phyloP scores from a whole-genome alignment of 306 rosid species.

The Ceratonia siliqua region DNA sequence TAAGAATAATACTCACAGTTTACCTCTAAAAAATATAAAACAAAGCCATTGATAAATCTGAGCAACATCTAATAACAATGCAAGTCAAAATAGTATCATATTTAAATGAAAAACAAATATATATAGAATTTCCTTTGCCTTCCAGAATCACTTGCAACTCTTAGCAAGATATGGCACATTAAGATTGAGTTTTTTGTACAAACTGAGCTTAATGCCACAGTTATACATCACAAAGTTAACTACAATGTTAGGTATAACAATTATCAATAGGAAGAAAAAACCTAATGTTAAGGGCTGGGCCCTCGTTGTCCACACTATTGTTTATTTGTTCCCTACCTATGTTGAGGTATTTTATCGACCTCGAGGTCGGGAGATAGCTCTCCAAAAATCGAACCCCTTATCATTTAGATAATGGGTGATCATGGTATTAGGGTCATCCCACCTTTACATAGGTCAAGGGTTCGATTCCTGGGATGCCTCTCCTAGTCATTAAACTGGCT shows the following conservation, averaged over 20 bases:
- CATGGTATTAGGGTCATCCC: too few relatives aligned
- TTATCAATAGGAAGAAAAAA: slow-evolving; percentile 8
- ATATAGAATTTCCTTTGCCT: background rate
- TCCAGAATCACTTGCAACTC: background rate
- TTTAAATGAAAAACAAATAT: background rate
- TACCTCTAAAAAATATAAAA: background rate
- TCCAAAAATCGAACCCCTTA: too few relatives aligned
- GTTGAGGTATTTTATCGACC: too few relatives aligned
- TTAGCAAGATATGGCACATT: background rate
- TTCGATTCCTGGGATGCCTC: too few relatives aligned
- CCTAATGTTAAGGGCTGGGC: too few relatives aligned
- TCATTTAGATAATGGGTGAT: too few relatives aligned
- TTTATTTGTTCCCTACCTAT: too few relatives aligned
- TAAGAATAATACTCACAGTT: background rate
- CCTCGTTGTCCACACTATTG: too few relatives aligned
- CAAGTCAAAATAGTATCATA: background rate
- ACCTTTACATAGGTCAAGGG: too few relatives aligned
- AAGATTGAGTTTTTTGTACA: background rate
- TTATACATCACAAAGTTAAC: slow-evolving; percentile 9
- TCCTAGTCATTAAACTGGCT: too few relatives aligned
- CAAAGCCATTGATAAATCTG: background rate
- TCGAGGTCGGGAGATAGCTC: too few relatives aligned
- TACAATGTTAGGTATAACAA: background rate
- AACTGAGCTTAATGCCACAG: background rate
- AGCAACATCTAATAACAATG: background rate